Base-by-base conservation (phyloP, 1,284 basidiomycete genomes). In the Ganoderma resinaceum region DNA sequence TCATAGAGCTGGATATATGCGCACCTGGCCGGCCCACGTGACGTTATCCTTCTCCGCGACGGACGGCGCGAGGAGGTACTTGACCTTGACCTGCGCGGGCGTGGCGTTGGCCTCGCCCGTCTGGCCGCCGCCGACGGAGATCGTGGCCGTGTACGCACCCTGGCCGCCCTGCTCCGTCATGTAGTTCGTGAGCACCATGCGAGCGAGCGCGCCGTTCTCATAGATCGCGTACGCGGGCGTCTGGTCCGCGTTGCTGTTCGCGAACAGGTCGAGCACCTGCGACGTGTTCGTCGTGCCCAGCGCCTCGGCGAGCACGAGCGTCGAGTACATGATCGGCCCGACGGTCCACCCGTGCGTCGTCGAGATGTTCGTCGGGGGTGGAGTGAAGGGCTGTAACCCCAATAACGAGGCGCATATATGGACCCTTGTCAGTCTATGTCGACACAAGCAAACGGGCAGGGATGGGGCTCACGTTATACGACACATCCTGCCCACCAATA, bases 201-300 rank as follows among this genome's bases (percentile, higher is more conserved):
- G 84, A 2, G 82, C 82, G 0, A 90, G 86, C 46, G 74, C 80
- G 18, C 85, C 86, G 69, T 85, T 81, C 77, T 91, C 88, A 77
- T 93, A 95, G 55, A 95, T 85, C 1, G 86, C 90, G 76, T 95
- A 95, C 2, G 85, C 88, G 0, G 92, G 91, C 12, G 89, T 91
- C 72, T 81, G 86, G 20, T 81, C 80, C 72, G 83, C 84, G 57
- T 78, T 82, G 60, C 72, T 73, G 74, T 91, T 87, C 35, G 82
- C 80, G 62, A 80, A 76, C 35, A 92, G 80, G 74, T 93, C 91
- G 53, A 91, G 74, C 35, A 94, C 83, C 69, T 87, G 89, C 0
- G 86, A 85, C 5, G 72, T 78, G 73, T 89, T 89, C 58, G 86
- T 85, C n/a, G 83, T 78, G 12, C 91, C 92, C 26, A 95, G 80